phyloP scores from a whole-genome alignment of 169 alveolate genomes.

The Plasmodium ovale region DNA sequence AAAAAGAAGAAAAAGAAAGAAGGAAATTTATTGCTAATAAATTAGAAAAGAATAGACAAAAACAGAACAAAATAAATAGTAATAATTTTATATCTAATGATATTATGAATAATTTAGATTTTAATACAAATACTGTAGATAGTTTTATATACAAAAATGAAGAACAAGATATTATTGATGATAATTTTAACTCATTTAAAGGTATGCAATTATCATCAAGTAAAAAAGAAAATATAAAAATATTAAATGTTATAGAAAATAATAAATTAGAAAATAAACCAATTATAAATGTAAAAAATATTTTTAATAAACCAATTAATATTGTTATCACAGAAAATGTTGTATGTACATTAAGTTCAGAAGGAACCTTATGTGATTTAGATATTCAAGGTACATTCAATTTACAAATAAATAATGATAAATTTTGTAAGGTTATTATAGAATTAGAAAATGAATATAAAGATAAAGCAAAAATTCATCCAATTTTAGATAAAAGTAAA shows the following conservation, averaged over 20 bases:
- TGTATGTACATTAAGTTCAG: constrained; percentile 72
- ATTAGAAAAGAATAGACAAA: constrained; percentile 89
- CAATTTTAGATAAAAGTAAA: constrained; percentile 67
- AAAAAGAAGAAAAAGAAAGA: constrained; percentile 92
- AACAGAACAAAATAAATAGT: constrained; percentile 64
- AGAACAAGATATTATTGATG: constrained; percentile 37
- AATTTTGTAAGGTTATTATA: constrained; percentile 51
- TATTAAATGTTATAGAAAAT: constrained; percentile 54
- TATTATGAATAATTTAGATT: constrained; percentile 24
- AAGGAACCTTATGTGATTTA: constrained; percentile 75
- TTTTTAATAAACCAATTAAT: constrained; percentile 63
- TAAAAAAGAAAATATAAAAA: constrained; percentile 46
- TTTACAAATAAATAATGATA: constrained; percentile 69
- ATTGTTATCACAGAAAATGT: constrained; percentile 44
- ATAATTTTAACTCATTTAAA: constrained; percentile 30
- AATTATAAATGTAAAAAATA: constrained; percentile 53
- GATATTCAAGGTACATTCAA: constrained; percentile 75
- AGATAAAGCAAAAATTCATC: constrained; percentile 76
- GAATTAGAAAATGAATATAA: constrained; percentile 69
- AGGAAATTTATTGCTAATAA: constrained; percentile 91
- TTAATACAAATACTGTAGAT: constrained; percentile 29
- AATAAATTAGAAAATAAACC: constrained; percentile 39
- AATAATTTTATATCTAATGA: constrained; percentile 52
- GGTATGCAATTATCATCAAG: constrained; percentile 33
- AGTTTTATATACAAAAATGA: constrained; percentile 45